phyloP scores from a whole-genome alignment of 1,284 basidiomycete genomes.

The Moesziomyces parantarcticus region DNA sequence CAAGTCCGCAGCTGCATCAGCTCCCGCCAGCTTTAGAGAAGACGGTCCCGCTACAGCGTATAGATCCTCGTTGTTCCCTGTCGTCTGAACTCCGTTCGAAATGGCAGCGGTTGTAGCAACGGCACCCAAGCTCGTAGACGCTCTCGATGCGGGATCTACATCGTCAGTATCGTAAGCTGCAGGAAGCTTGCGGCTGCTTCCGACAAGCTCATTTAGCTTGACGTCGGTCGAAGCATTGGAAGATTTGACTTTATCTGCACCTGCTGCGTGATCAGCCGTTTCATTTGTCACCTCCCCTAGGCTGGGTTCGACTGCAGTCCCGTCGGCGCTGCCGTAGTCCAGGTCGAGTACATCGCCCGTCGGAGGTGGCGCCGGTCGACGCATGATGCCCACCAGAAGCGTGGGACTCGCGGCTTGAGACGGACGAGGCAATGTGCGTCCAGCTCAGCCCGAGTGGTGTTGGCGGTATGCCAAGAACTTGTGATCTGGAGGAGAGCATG shows the following conservation, averaged over 20 bases:
- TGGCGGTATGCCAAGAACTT: not conserved
- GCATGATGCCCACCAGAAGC: slow-evolving; percentile 18
- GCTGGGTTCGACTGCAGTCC: not conserved
- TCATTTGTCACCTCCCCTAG: not conserved
- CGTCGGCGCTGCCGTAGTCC: slow-evolving; percentile 39
- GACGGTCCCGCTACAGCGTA: slow-evolving; percentile 13
- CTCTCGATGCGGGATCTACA: slow-evolving; percentile 1
- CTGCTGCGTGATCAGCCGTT: not conserved
- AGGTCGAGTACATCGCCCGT: slow-evolving; percentile 28
- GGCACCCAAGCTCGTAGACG: not conserved
- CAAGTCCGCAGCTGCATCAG: not conserved
- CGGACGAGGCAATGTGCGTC: not conserved
- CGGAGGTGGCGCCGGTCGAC: slow-evolving; percentile 28
- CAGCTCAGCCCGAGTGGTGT: not conserved
- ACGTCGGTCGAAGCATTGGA: not conserved
- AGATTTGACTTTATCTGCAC: slow-evolving; percentile 16
- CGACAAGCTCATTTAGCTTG: not conserved
- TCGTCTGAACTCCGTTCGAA: slow-evolving; percentile 4
- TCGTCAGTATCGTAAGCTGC: slow-evolving; percentile 21
- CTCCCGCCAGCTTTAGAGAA: not conserved
- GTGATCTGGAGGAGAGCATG: not conserved
- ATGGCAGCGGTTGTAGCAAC: not conserved
- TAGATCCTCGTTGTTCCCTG: not conserved
- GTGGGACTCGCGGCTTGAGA: not conserved
- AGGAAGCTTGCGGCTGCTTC: slow-evolving; percentile 17